A percentile compares a stretch with the other conserved stretches of the same genome.
These are phyloP conservation scores for Xylaria sp. DNA, from an alignment of 2,329 filamentous ascomycete species.

Conservation along the genomic window DNA sequence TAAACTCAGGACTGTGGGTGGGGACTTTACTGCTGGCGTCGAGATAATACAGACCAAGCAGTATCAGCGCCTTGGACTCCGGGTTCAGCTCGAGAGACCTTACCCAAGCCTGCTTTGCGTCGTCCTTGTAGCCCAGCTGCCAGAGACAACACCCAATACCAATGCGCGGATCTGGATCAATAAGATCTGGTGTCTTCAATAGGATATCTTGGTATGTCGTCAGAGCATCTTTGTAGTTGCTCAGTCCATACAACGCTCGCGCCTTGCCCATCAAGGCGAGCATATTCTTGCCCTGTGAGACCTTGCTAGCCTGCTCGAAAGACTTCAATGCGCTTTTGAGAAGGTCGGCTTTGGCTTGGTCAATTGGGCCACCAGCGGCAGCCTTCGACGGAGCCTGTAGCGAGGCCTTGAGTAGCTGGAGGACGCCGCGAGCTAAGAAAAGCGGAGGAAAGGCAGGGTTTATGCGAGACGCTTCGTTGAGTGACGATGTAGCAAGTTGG, in stretches of 20 bases:
- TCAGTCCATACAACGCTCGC: conserved; percentile 84
- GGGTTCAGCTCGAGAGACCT: conserved; percentile 82
- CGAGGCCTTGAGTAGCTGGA: conserved; percentile 88
- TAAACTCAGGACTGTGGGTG: conserved; percentile 85
- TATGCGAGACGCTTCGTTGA: conserved; percentile 95
- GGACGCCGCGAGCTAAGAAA: conserved; percentile 88
- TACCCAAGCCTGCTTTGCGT: conserved; percentile 91
- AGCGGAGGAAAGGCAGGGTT: conserved; percentile 93
- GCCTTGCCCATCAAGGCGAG: conserved; percentile 92
- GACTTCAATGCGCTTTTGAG: conserved; percentile 88
- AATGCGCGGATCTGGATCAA: conserved; percentile 93
- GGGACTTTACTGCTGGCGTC: conserved; percentile 85
- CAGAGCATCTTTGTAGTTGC: conserved; percentile 85
- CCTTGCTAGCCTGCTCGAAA: conserved; percentile 91
- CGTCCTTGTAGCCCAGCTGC: conserved; percentile 94
- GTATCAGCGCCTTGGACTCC: conserved; percentile 88
- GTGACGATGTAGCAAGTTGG: conserved; percentile 85
- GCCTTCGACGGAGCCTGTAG: conserved; percentile 79
- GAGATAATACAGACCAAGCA: conserved; percentile 90
- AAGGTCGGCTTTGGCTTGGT: conserved; percentile 80
- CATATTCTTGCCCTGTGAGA: conserved; percentile 87
- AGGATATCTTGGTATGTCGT: conserved; percentile 88
- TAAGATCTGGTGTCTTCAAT: conserved; percentile 83
- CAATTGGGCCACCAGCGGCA: conserved; percentile 68
- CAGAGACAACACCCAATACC: conserved; percentile 97